Evolutionary conservation across 768 basidiomycete genomes (phyloP).

Genomic region (Boletellus sp.): DNA sequence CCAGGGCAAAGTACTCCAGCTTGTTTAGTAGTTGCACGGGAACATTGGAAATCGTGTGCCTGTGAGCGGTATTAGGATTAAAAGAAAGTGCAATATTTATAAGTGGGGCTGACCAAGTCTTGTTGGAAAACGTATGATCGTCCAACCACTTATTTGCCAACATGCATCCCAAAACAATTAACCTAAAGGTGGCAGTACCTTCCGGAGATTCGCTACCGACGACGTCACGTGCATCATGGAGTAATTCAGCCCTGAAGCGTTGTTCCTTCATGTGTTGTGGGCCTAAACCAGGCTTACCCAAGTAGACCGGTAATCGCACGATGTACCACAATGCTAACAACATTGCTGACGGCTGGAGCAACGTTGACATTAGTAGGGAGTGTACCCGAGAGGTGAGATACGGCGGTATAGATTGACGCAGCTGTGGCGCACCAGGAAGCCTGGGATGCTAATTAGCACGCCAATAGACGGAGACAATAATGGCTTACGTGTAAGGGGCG

Average conservation of each 20-base stretch:
- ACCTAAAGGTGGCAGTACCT: slow-evolving; percentile 62
- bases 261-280: slow-evolving; percentile 55
- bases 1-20: slow-evolving; percentile 67
- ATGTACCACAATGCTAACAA: slow-evolving; percentile 83
- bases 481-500: slow-evolving; percentile 52
- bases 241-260: slow-evolving; percentile 59
- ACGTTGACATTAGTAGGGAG: slow-evolving; percentile 70
- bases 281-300: slow-evolving; percentile 49
- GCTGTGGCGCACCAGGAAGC: slow-evolving; percentile 30
- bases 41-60: slow-evolving; percentile 79
- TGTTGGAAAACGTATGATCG: slow-evolving; percentile 86
- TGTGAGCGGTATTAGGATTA: slow-evolving; percentile 28
- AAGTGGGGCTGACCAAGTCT: slow-evolving; percentile 63
- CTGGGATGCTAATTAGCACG: slow-evolving; percentile 16
- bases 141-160: slow-evolving; percentile 87
- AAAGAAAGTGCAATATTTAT: not conserved
- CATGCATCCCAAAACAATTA: slow-evolving; percentile 79
- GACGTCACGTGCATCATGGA: slow-evolving; percentile 46
- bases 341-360: slow-evolving; percentile 78
- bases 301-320: slow-evolving; percentile 67
- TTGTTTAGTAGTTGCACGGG: slow-evolving; percentile 67
- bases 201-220: slow-evolving; percentile 49
- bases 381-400: slow-evolving; percentile 60
- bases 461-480: not conserved
- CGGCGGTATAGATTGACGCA: slow-evolving; percentile 39